phyloP scores from a whole-genome alignment of 768 basidiomycete species.

The Tephrocybe sp. region DNA sequence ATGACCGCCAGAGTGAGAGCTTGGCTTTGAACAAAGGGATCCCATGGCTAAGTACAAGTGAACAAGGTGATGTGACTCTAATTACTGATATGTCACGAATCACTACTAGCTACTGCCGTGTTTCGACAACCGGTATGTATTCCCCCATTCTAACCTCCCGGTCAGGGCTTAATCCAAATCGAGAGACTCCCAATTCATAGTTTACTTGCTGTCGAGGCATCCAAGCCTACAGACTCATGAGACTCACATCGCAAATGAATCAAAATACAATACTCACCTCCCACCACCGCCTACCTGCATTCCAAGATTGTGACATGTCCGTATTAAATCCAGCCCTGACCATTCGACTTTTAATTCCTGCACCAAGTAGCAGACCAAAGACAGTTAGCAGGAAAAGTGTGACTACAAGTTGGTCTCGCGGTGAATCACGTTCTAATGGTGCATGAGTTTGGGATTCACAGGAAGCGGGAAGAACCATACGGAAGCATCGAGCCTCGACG shows the following conservation, averaged over 20 bases:
- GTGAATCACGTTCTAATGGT: constrained; percentile 83
- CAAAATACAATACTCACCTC: constrained; percentile 56
- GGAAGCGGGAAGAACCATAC: constrained; percentile 45
- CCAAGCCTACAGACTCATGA: constrained; percentile 43
- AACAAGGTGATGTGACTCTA: constrained; percentile 8
- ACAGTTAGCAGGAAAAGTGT: constrained; percentile 87
- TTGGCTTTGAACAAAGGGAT: constrained; percentile 53
- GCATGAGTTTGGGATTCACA: constrained; percentile 13
- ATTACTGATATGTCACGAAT: constrained; percentile 2
- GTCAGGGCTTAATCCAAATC: constrained; percentile 44
- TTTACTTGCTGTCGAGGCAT: constrained; percentile 45
- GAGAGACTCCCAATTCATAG: constrained; percentile 41
- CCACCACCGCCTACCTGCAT: constrained; percentile 73
- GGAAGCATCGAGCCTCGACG: constrained; percentile 94
- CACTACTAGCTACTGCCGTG: constrained; percentile 10
- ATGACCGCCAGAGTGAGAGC: constrained; percentile 44
- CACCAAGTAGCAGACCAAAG: constrained; percentile 79
- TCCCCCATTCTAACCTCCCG: constrained; percentile 35
- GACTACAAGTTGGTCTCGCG: constrained; percentile 91
- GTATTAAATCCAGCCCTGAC: constrained; percentile 71
- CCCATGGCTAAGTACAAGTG: constrained; percentile 38
- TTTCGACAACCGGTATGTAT: constrained; percentile 41
- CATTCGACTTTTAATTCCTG: constrained; percentile 83
- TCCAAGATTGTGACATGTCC: constrained; percentile 52
- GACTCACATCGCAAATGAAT: constrained; percentile 10